A percentile compares a stretch with the other conserved stretches of the same genome.
phyloP scores from a whole-genome alignment of 495 filamentous ascomycete species.

The Talaromyces stipitatus region DNA sequence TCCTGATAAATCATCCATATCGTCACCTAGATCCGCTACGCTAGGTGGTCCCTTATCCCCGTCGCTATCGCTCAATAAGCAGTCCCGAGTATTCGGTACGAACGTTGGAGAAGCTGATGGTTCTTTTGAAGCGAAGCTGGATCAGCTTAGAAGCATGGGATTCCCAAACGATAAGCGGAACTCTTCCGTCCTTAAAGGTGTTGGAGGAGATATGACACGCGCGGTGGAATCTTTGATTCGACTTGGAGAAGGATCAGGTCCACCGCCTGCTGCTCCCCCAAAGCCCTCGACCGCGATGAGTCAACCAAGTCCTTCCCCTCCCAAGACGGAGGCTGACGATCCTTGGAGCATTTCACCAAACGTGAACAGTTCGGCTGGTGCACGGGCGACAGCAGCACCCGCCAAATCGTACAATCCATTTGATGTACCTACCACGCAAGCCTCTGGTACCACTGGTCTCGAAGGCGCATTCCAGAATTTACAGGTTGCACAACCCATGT shows the following conservation, averaged over 20 bases:
- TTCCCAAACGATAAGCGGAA: conserved; percentile 82
- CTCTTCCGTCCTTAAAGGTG: conserved; percentile 64
- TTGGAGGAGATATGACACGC: conserved; percentile 76
- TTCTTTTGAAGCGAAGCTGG: conserved; percentile 61
- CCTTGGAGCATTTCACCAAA: conserved; percentile 3
- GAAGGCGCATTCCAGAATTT: conserved; percentile 67
- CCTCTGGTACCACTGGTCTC: conserved; percentile 43
- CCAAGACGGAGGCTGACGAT: conserved; percentile 1
- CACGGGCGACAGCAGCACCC: conserved; percentile 16
- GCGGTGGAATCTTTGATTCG: conserved; percentile 75
- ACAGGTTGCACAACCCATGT: conserved; percentile 64
- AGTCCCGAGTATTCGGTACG: conserved; percentile 59
- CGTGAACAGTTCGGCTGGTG: conserved; percentile 1
- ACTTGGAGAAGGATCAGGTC: conserved; percentile 58
- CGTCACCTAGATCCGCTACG: conserved; percentile 16
- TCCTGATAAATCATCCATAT: conserved; percentile 17
- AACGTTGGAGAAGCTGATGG: conserved; percentile 52
- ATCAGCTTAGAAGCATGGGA: conserved; percentile 80
- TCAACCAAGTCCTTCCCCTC: conserved; percentile 3
- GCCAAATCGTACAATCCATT: conserved; percentile 57
- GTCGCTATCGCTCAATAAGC: conserved; percentile 43
- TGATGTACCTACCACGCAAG: conserved; percentile 39
- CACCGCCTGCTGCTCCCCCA: conserved; percentile 19
- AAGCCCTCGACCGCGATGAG: conserved; percentile 17
- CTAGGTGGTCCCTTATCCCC: conserved; percentile 12